A percentile compares a stretch with the other conserved stretches of the same genome.
phyloP scores from a whole-genome alignment of 257 asterid species.

The Petunia secreta region DNA sequence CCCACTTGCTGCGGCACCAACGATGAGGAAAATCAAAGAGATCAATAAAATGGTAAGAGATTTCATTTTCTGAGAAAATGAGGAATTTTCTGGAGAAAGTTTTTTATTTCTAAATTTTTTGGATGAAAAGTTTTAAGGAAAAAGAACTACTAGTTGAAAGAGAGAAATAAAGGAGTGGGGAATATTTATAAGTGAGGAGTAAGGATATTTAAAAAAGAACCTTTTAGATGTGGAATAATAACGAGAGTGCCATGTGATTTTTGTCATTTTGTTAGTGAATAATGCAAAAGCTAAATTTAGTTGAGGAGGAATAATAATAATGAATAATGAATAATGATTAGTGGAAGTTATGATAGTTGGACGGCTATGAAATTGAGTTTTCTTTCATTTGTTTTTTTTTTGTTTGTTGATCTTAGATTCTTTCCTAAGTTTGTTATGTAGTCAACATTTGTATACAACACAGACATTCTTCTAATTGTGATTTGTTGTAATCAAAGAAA shows the following conservation, averaged over 20 bases:
- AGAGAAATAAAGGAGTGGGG: neutral
- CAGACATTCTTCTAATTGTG: neutral
- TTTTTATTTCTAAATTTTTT: neutral
- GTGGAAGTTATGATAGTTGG: neutral
- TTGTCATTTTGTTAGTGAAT: slow-evolving; percentile 12
- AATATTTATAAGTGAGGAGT: neutral
- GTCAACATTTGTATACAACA: neutral
- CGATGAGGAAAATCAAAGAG: slow-evolving; percentile 1
- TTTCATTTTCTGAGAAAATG: neutral
- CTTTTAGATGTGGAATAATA: slow-evolving; percentile 1
- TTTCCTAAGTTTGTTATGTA: neutral
- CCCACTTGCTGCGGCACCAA: neutral
- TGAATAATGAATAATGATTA: too few relatives aligned
- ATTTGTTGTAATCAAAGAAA: neutral
- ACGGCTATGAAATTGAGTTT: neutral
- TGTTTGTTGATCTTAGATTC: neutral
- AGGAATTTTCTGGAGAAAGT: neutral
- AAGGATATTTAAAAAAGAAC: neutral
- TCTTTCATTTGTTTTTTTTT: too few relatives aligned
- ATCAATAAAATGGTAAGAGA: neutral
- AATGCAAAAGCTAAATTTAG: slow-evolving; percentile 10
- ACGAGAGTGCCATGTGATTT: slow-evolving; percentile 16
- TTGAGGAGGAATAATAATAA: neutral
- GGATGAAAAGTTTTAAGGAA: neutral
- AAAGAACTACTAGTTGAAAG: neutral